Evolutionary conservation across 495 filamentous ascomycete species (phyloP).

Genomic region (Aspergillus egyptiacus): DNA sequence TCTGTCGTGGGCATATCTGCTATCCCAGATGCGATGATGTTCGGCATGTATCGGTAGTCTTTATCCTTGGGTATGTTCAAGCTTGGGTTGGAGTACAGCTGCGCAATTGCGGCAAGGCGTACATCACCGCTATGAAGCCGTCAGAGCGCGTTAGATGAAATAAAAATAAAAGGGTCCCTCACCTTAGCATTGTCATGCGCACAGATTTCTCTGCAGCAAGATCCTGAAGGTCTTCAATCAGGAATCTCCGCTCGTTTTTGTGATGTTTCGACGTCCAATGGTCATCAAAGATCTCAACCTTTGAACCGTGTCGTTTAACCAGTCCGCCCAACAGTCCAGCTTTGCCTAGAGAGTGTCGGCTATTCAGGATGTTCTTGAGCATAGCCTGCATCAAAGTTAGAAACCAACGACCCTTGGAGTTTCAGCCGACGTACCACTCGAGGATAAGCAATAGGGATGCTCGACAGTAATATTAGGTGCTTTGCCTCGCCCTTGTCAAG

Average conservation of each 20-base stretch:
- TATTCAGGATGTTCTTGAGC: slow-evolving; percentile 70
- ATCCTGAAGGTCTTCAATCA: slow-evolving; percentile 85
- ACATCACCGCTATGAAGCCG: slow-evolving; percentile 65
- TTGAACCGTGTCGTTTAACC: slow-evolving; percentile 84
- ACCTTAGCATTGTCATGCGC: slow-evolving; percentile 82
- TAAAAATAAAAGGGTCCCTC: slow-evolving; percentile 10
- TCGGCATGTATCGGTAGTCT: slow-evolving; percentile 92
- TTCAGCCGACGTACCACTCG: slow-evolving; percentile 54
- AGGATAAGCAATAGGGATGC: slow-evolving; percentile 89
- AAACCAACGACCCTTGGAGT: slow-evolving; percentile 14
- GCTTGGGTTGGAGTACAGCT: slow-evolving; percentile 87
- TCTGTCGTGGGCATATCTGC: slow-evolving; percentile 89
- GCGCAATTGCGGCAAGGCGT: slow-evolving; percentile 84
- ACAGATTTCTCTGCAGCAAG: slow-evolving; percentile 86
- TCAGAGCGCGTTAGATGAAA: not conserved
- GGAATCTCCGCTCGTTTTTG: slow-evolving; percentile 77
- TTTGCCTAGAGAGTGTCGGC: slow-evolving; percentile 79
- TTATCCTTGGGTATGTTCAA: slow-evolving; percentile 70
- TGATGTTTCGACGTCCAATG: slow-evolving; percentile 97
- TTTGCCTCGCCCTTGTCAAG: slow-evolving; percentile 77
- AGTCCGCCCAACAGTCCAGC: slow-evolving; percentile 74
- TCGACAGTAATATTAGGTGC: slow-evolving; percentile 80
- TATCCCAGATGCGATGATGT: slow-evolving; percentile 83
- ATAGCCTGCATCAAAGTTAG: slow-evolving; percentile 44
- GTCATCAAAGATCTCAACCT: slow-evolving; percentile 91